phyloP scores from a whole-genome alignment of 306 rosid species.

The Crotalaria pallida region DNA sequence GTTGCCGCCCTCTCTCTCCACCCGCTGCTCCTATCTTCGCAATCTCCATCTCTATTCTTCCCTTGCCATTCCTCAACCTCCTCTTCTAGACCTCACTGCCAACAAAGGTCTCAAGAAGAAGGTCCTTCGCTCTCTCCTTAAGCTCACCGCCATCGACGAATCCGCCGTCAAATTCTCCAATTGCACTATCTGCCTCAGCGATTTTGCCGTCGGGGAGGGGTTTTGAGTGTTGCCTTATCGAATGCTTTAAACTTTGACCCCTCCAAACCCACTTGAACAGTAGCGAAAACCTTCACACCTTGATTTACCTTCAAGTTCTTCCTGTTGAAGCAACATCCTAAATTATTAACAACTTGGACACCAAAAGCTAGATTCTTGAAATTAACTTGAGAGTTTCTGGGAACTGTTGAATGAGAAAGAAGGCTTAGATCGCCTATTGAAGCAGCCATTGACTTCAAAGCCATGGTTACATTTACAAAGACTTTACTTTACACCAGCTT shows the following conservation, averaged over 20 bases:
- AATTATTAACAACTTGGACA: background rate
- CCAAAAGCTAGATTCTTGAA: conserved; percentile 24
- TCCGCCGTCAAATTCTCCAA: too few species aligned
- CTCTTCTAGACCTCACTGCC: too few species aligned
- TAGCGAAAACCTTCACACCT: conserved; percentile 27
- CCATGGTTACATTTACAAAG: background rate
- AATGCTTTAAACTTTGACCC: conserved; percentile 12
- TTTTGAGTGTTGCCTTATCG: too few species aligned
- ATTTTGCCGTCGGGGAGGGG: too few species aligned
- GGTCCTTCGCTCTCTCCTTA: too few species aligned
- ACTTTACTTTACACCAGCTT: background rate
- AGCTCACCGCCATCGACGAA: too few species aligned
- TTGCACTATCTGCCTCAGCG: too few species aligned
- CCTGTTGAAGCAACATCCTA: conserved; percentile 7
- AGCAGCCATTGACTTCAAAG: conserved; percentile 32
- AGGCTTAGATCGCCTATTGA: conserved; percentile 22
- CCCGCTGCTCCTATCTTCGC: too few species aligned
- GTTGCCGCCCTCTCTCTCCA: too few species aligned
- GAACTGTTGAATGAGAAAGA: background rate
- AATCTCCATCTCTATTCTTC: too few species aligned
- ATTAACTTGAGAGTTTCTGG: background rate
- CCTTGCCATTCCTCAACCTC: too few species aligned
- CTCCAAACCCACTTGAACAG: conserved; percentile 35
- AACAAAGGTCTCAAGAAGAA: too few species aligned
- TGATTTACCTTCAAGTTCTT: conserved; percentile 26